Evolutionary conservation across 331 rosid genomes (phyloP).

Genomic region (Cydonia oblonga): DNA sequence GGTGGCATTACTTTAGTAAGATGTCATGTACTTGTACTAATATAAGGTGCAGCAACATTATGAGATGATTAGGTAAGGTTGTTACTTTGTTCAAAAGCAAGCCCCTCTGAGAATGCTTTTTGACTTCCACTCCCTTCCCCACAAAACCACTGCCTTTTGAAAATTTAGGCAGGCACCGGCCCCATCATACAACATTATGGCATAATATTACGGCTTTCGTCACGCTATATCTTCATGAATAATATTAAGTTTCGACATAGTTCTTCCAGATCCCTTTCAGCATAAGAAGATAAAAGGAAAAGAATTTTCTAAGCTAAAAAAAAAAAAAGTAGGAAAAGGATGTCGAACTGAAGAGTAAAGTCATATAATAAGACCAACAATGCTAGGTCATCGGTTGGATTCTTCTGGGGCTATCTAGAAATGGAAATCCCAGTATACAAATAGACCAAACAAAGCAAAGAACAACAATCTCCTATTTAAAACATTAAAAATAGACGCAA

Average conservation of each 20-base stretch:
- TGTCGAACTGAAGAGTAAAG: conserved; percentile 6
- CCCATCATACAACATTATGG: background rate
- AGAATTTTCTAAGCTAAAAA: background rate
- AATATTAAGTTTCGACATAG: conserved; percentile 12
- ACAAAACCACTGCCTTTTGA: background rate
- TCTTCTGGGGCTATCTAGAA: too few relatives aligned
- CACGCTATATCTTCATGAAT: background rate
- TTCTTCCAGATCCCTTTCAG: conserved; percentile 35
- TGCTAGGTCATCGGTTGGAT: too few relatives aligned
- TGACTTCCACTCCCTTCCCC: background rate
- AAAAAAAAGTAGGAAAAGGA: conserved; percentile 23
- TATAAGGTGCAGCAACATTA: background rate
- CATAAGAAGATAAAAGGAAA: conserved; percentile 8
- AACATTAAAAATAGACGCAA: too few relatives aligned
- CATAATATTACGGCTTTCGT: background rate
- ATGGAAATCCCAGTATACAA: too few relatives aligned
- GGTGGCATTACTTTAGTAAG: conserved; percentile 2
- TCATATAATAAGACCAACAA: background rate
- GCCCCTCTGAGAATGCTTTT: background rate
- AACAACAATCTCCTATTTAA: too few relatives aligned
- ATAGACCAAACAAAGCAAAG: too few relatives aligned
- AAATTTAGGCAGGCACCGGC: background rate
- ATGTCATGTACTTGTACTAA: background rate
- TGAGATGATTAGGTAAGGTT: conserved; percentile 8
- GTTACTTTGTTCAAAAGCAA: conserved; percentile 11